Percentiles rank a stretch among this genome's conserved stretches.
Conservation (phyloP, 345 rosid genomes). For the Sisymbrium altissimum region DNA sequence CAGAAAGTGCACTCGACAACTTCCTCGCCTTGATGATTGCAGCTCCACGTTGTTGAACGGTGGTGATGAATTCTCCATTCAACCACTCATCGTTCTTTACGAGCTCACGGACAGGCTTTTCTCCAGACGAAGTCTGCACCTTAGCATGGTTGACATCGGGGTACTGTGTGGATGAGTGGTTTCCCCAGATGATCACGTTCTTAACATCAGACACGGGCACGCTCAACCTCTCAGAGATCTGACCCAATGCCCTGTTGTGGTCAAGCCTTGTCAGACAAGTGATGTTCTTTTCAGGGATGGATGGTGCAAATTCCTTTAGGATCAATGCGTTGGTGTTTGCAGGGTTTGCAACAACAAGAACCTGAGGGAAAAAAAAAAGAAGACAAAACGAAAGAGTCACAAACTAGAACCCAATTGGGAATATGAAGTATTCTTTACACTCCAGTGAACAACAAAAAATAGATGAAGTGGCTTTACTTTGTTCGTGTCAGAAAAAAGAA, state of each 20-base stretch:
- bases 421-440: not conserved
- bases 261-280: slow-evolving; percentile 93
- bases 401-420: not conserved
- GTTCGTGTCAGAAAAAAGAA: not conserved
- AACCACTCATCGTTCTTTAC: slow-evolving; percentile 86
- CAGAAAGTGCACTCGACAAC: slow-evolving; percentile 94
- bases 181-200: slow-evolving; percentile 96
- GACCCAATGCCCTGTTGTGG: slow-evolving; percentile 99
- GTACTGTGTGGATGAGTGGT: slow-evolving; percentile 95
- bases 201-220: slow-evolving; percentile 90
- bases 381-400: not conserved
- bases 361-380: slow-evolving; percentile 68
- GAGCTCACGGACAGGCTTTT: slow-evolving; percentile 74
- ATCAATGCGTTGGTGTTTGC: slow-evolving; percentile 99
- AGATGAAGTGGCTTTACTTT: not conserved
- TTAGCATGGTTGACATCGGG: slow-evolving; percentile 99
- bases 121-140: slow-evolving; percentile 68
- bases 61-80: slow-evolving; percentile 75
- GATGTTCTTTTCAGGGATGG: slow-evolving; percentile 91
- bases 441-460: not conserved
- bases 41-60: slow-evolving; percentile 99
- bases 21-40: slow-evolving; percentile 97
- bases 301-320: slow-evolving; percentile 94
- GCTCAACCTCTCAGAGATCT: slow-evolving; percentile 83
- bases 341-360: slow-evolving; percentile 96